Evolutionary conservation across 495 filamentous ascomycete species (phyloP).

Genomic region (Hyaloscypha variabilis): DNA sequence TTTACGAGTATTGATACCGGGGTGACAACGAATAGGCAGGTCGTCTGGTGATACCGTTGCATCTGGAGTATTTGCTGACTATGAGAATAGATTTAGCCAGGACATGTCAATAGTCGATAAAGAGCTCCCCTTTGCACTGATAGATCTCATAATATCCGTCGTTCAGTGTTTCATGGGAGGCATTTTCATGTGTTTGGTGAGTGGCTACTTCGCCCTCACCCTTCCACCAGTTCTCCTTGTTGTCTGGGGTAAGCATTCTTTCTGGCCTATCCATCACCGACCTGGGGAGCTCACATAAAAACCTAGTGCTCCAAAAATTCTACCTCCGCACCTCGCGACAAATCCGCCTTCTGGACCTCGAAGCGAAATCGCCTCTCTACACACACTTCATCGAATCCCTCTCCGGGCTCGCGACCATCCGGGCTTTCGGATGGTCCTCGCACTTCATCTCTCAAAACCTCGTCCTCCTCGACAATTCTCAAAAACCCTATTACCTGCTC

Average conservation of each 20-base stretch:
- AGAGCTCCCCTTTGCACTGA: no score
- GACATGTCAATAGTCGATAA: constrained; percentile 34
- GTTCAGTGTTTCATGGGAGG: no score
- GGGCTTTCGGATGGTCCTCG: constrained; percentile 46
- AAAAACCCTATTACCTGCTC: constrained; percentile 57
- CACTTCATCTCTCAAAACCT: constrained; percentile 33
- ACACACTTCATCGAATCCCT: constrained; percentile 58
- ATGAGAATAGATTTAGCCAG: constrained; percentile 16
- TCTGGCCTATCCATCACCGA: no score
- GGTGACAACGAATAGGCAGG: constrained; percentile 23
- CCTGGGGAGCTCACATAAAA: no score
- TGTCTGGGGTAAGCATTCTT: constrained; percentile 13
- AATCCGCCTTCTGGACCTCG: constrained; percentile 62
- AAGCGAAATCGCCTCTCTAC: constrained; percentile 59
- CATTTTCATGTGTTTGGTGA: no score
- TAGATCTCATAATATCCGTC: no score
- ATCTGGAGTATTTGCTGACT: not conserved
- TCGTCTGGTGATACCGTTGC: no score
- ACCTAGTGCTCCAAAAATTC: constrained; percentile 22
- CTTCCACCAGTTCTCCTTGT: constrained; percentile 28
- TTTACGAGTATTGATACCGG: constrained; percentile 33
- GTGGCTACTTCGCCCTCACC: no score
- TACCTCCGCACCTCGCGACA: constrained; percentile 68
- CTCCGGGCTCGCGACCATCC: constrained; percentile 44
- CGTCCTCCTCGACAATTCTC: constrained; percentile 53